Evolutionary conservation across 2,329 filamentous ascomycete genomes (phyloP).

Genomic region (Xylariaceae sp.): DNA sequence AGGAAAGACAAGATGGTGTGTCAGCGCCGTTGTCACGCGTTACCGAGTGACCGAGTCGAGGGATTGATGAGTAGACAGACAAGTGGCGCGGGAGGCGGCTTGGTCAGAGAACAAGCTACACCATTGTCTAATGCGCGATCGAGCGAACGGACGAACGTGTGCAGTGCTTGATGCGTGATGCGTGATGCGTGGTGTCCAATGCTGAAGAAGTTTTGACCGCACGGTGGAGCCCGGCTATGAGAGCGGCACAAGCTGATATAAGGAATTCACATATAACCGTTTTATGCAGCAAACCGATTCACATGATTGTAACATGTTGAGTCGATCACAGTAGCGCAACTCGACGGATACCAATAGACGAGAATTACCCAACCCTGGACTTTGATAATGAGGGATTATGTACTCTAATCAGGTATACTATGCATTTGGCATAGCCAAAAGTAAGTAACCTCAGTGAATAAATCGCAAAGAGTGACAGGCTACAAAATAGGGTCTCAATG

Average conservation of each 20-base stretch:
- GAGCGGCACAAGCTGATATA: background rate
- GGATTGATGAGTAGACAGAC: constrained; percentile 3
- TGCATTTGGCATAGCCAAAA: too few relatives aligned
- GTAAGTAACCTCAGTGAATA: too few relatives aligned
- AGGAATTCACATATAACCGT: too few relatives aligned
- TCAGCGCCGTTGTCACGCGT: constrained; percentile 2
- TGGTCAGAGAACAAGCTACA: constrained; percentile 16
- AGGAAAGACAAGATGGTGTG: background rate
- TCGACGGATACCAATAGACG: too few relatives aligned
- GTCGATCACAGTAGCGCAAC: too few relatives aligned
- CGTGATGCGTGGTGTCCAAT: constrained; percentile 14
- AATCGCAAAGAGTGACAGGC: too few relatives aligned
- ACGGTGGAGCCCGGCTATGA: constrained; percentile 17
- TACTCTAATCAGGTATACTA: too few relatives aligned
- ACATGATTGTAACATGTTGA: too few relatives aligned
- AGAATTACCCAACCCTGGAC: too few relatives aligned
- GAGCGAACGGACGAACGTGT: constrained; percentile 8
- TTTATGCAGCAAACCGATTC: too few relatives aligned
- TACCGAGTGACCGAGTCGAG: constrained; percentile 4
- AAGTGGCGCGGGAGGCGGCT: constrained; percentile 12
- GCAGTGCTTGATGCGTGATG: constrained; percentile 10
- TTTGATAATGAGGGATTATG: too few relatives aligned
- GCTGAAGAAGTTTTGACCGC: constrained; percentile 28
- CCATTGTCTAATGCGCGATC: constrained; percentile 24
- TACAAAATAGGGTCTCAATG: too few relatives aligned